Conservation (phyloP, 2,329 filamentous ascomycete genomes). For the Penicillium occitanis region DNA sequence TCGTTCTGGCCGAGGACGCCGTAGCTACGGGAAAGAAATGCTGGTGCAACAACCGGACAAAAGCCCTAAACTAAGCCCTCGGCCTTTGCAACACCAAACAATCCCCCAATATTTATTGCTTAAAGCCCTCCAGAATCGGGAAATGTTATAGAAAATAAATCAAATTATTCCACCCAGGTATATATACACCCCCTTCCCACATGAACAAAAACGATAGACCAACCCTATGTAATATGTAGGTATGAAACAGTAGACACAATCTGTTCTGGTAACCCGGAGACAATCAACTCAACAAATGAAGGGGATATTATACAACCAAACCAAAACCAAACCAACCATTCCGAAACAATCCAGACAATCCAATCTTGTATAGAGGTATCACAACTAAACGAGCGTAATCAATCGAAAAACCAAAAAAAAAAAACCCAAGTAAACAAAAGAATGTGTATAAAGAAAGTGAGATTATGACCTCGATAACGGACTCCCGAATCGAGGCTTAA, state of each 20-base stretch:
- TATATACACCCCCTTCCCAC: background rate
- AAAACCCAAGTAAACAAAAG: background rate
- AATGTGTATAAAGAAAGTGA: background rate
- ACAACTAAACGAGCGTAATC: slow-evolving; percentile 1
- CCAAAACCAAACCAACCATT: background rate
- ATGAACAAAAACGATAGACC: background rate
- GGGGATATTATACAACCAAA: background rate
- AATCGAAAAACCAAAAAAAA: background rate
- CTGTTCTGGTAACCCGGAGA: background rate
- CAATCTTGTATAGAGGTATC: slow-evolving; percentile 13
- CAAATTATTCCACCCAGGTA: background rate
- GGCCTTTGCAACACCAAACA: too few species aligned
- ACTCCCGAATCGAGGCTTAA: slow-evolving; percentile 72
- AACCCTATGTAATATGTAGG: too few species aligned
- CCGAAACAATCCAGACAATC: background rate
- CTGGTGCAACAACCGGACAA: too few species aligned
- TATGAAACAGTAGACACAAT: too few species aligned
- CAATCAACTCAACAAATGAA: background rate
- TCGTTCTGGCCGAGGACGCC: too few species aligned
- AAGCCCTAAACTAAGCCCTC: too few species aligned
- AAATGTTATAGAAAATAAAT: background rate
- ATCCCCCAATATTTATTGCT: too few species aligned
- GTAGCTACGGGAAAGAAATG: too few species aligned
- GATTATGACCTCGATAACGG: slow-evolving; percentile 50
- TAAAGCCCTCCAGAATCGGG: too few species aligned